Conservation (phyloP, 345 rosid species). For the Toxicodendron radicans region DNA sequence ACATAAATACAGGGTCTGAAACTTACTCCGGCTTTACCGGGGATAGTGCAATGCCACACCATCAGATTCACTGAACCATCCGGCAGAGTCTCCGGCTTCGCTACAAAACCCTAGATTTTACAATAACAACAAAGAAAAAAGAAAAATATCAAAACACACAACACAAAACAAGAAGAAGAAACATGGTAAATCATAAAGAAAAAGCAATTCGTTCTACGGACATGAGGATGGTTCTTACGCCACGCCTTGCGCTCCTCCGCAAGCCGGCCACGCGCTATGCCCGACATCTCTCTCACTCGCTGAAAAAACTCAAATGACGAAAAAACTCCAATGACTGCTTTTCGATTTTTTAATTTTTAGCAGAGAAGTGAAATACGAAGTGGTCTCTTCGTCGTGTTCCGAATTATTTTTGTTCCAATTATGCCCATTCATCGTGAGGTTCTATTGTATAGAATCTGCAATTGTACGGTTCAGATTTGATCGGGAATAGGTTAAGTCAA, state of each 20-base stretch:
- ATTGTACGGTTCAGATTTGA: slow-evolving; percentile 31
- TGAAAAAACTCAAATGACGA: neutral
- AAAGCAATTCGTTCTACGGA: slow-evolving; percentile 30
- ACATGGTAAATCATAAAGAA: neutral
- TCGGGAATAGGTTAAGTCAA: neutral
- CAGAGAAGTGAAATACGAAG: neutral
- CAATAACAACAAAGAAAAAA: slow-evolving; percentile 8
- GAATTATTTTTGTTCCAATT: neutral
- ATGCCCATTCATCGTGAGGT: slow-evolving; percentile 9
- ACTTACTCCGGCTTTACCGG: slow-evolving; percentile 94
- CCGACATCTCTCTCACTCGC: slow-evolving; percentile 51
- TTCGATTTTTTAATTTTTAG: neutral
- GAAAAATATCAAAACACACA: neutral
- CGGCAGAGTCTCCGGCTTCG: slow-evolving; percentile 80
- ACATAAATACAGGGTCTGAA: neutral
- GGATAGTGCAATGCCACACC: slow-evolving; percentile 96
- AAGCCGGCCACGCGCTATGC: slow-evolving; percentile 92
- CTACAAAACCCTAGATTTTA: slow-evolving; percentile 84
- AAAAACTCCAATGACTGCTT: too few relatives aligned
- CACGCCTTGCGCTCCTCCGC: slow-evolving; percentile 92
- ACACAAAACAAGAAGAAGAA: slow-evolving; percentile 1
- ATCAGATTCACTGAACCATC: slow-evolving; percentile 89
- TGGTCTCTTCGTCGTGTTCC: neutral
- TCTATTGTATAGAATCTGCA: neutral
- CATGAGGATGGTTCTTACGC: slow-evolving; percentile 98